Conservation (phyloP, 306 rosid species). For the Ochetophila trinervis region DNA sequence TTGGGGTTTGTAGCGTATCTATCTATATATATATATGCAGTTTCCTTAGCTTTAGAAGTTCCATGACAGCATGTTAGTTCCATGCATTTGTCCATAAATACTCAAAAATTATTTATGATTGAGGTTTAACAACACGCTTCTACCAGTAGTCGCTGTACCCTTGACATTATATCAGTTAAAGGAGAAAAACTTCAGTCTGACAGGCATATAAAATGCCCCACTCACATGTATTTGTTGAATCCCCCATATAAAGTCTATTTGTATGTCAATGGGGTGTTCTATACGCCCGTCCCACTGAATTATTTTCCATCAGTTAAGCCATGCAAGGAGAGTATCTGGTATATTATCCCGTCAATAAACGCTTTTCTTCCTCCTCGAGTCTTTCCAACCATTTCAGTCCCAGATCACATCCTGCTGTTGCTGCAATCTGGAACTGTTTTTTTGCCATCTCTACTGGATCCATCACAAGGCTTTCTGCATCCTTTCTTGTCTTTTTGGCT, state of each 20-base stretch:
- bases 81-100: background rate
- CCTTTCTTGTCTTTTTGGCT: conserved; percentile 41
- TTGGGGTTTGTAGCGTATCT: too few relatives aligned
- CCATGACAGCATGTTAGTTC: background rate
- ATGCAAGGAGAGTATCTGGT: background rate
- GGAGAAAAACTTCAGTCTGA: too few relatives aligned
- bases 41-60: background rate
- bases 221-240: too few relatives aligned
- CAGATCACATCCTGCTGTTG: conserved; percentile 77
- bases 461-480: conserved; percentile 31
- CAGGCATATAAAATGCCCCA: too few relatives aligned
- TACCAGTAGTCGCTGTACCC: too few relatives aligned
- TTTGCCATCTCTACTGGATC: conserved; percentile 75
- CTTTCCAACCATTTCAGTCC: conserved; percentile 85
- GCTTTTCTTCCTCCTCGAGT: conserved; percentile 77
- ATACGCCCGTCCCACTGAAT: too few relatives aligned
- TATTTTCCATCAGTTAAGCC: too few relatives aligned
- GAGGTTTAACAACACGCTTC: too few relatives aligned
- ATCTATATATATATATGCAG: too few relatives aligned
- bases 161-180: background rate
- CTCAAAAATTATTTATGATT: too few relatives aligned
- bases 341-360: conserved; percentile 17
- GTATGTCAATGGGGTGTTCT: too few relatives aligned
- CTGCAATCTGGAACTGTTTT: conserved; percentile 78
- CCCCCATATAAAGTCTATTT: too few relatives aligned